phyloP scores from a whole-genome alignment of 257 asterid species.

The Primulina tabacum region DNA sequence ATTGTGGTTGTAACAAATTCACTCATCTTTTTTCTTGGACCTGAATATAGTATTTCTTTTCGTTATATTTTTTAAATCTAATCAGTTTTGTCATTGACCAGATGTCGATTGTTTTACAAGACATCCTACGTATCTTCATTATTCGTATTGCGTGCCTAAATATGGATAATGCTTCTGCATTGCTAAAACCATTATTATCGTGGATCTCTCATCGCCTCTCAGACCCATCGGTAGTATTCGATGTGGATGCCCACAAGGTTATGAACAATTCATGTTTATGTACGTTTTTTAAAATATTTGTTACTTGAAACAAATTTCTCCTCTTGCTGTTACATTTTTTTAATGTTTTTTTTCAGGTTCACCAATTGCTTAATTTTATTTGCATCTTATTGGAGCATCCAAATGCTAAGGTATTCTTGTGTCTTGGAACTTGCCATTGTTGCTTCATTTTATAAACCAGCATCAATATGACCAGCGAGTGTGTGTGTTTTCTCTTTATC shows the following conservation, averaged over 20 bases:
- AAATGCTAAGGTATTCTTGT: slow-evolving; percentile 66
- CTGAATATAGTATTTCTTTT: background rate
- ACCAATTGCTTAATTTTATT: slow-evolving; percentile 65
- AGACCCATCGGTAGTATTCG: slow-evolving; percentile 51
- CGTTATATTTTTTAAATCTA: slow-evolving; percentile 13
- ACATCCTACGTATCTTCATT: slow-evolving; percentile 73
- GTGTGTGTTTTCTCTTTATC: slow-evolving; percentile 23
- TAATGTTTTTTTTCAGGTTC: slow-evolving; percentile 44
- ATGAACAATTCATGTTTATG: background rate
- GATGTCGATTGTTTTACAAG: slow-evolving; percentile 64
- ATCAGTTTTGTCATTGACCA: slow-evolving; percentile 19
- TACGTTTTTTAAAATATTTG: background rate
- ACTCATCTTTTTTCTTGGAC: background rate
- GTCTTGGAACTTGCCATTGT: slow-evolving; percentile 16
- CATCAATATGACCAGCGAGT: background rate
- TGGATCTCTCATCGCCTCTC: slow-evolving; percentile 58
- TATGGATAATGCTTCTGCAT: slow-evolving; percentile 60
- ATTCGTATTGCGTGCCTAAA: slow-evolving; percentile 70
- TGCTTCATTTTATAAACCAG: background rate
- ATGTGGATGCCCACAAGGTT: slow-evolving; percentile 81
- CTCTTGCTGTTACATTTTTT: slow-evolving; percentile 17
- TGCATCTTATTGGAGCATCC: slow-evolving; percentile 86
- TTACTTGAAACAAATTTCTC: slow-evolving; percentile 24
- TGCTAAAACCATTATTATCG: slow-evolving; percentile 61
- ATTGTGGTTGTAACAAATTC: too few relatives aligned